Base-by-base conservation (phyloP, 1,139 yeast species). In the Scheffersomyces quercinus region DNA sequence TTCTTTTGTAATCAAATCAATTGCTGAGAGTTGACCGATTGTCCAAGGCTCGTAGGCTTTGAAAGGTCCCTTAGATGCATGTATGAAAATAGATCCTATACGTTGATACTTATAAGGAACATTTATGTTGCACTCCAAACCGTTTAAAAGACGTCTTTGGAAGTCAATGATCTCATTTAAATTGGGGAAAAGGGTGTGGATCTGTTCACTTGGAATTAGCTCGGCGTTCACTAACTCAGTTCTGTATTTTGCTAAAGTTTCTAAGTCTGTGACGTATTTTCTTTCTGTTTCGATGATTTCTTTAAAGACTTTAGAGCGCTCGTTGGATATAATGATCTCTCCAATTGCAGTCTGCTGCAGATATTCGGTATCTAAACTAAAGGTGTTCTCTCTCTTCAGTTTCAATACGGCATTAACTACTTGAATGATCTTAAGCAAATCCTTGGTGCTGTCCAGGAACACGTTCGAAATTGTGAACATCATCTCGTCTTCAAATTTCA, bases 21-120 rank as follows among this genome's bases (percentile, higher is more conserved):
- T 79, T 1, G 98, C 97, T 5, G 88, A 81, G 53, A 85, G 82
- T 65, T 90, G 97, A 29, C 88, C 89, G 40, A 82, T 81, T 51
- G 86, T 88, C 93, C 85, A 93, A 9, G 96, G 93, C 60, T 90
- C 97, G 65, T 93, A 95, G 6, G 89, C 83, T 51, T 83, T 84
- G 66, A 90, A 90, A 29, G 95, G 95, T 13, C 85, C 83, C 34
- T 72, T 67, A 31, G 91, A 83, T 1, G 90, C 87, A 73, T 86
- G 85, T 49, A 88, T 75, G 62, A 93, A 93, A 1, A 91, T 77
- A 2, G 95, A 85, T 1, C 99, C 99, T 41, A 91, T 81, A 47
- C 97, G 76, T 62, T 91, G 97, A 55, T 83, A 82, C 49, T 81
- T 79, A 26, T 83, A 78, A 4, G 91, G 88, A 6, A 87, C 85